Base-by-base conservation (phyloP, 257 asterid genomes). In the Fraxinus anomala region DNA sequence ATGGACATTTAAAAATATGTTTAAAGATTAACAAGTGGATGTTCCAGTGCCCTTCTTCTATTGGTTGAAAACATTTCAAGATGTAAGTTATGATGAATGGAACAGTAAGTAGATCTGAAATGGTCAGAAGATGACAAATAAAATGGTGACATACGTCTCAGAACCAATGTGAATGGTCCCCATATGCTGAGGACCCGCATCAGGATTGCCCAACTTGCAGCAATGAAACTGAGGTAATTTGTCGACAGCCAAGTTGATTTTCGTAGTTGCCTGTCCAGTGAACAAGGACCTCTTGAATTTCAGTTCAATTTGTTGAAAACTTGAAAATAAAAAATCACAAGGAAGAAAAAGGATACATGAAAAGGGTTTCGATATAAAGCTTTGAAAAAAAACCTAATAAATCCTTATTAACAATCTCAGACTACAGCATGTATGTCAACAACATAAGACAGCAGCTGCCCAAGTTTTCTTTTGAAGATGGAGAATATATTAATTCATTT, bases 151-250 rank as follows among this genome's bases (percentile, higher is more conserved):
- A 44, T 86, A 95, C 99, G 96, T 91, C 88, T 95, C 99, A 1
- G 94, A 82, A 76, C 96, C 98, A 76, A 95, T 90, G 87, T 95
- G 99, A 82, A 93, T 91, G 65, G 98, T 91, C 74, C 98, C 99
- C 86, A 86, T 86, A 88, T 95, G 99, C 80, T 95, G 96, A 59
- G 97, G 99, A 78, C 99, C 98, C 59, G 91, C 86, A 83, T 85
- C 86, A 39, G 92, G 85, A 83, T 87, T 74, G 72, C 79, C 83
- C 84, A 82, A 81, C 81, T 87, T 86, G 93, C 94, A 95, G 90
- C 92, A 90, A 74, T 42, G 84, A 75, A 95, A 95, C 71, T 86
- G 94, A 44, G 99, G 99, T 84, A 95, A 82, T 78, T 68, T 77
- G 76, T 87, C 90, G 77, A 93, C 93, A 26, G 99, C 99, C 91